Conservation (phyloP, 495 filamentous ascomycete genomes). For the Penicillium goetzii region DNA sequence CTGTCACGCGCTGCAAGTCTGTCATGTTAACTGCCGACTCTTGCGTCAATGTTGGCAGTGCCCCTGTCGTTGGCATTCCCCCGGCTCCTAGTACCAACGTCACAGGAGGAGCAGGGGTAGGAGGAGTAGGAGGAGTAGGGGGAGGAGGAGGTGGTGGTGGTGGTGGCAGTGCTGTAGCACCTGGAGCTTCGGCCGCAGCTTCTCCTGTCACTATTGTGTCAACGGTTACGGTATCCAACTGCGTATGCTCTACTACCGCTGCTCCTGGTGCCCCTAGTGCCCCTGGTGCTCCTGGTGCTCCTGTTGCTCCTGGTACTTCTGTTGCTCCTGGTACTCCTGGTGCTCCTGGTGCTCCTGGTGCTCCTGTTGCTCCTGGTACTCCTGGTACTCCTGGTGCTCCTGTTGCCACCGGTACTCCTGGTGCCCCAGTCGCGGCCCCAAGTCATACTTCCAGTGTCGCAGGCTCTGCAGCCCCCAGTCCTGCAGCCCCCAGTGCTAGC, state of each 20-base stretch:
- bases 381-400: conserved; percentile 18
- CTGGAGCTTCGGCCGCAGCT: not conserved
- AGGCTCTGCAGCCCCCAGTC: not conserved
- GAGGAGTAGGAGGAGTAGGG: no score
- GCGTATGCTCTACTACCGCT: conserved; percentile 24
- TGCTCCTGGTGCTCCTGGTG: no score
- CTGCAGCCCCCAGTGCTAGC: not conserved
- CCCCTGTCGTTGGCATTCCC: not conserved
- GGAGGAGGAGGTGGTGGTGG: no score
- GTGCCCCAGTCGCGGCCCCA: conserved; percentile 4
- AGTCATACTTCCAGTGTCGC: not conserved
- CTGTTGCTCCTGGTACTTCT: no score
- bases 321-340: no score
- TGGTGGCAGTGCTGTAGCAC: no score
- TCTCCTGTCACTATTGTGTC: not conserved
- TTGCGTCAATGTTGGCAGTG: conserved; percentile 39
- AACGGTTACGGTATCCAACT: conserved; percentile 33
- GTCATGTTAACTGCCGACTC: conserved; percentile 53
- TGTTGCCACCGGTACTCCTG: conserved; percentile 15
- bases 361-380: no score
- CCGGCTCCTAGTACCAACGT: not conserved
- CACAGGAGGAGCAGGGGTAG: not conserved
- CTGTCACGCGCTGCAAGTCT: conserved; percentile 49
- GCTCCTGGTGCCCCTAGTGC: conserved; percentile 18
- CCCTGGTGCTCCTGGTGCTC: conserved; percentile 11